phyloP scores from a whole-genome alignment of 2,329 filamentous ascomycete genomes.

The Trichoderma simmonsii region DNA sequence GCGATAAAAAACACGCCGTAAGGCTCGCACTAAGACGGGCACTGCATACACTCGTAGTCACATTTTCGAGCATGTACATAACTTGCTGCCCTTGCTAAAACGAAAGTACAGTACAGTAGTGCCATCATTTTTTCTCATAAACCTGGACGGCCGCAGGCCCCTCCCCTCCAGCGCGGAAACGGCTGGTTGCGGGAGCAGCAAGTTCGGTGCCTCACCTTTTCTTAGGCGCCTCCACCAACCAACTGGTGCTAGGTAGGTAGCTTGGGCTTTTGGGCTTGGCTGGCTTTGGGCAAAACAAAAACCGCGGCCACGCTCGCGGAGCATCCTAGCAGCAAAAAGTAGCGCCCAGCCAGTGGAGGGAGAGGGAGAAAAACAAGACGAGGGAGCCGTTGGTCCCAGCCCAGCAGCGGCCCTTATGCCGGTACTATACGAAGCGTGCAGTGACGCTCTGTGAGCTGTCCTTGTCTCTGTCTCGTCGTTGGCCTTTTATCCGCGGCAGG shows the following conservation, averaged over 20 bases:
- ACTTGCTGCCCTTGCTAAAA: background rate
- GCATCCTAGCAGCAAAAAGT: background rate
- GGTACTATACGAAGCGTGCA: background rate
- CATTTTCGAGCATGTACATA: too few relatives aligned
- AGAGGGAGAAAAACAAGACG: background rate
- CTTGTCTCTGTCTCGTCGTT: background rate
- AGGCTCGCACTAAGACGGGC: background rate
- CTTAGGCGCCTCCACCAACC: background rate
- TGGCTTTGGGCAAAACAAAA: background rate
- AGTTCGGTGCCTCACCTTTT: slow-evolving; percentile 14
- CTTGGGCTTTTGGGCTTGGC: background rate
- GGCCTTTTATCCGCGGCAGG: background rate
- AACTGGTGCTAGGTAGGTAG: background rate
- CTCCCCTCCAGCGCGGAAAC: slow-evolving; percentile 7
- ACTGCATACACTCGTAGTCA: background rate
- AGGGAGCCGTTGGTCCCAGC: background rate
- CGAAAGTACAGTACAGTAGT: background rate
- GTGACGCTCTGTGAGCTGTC: background rate
- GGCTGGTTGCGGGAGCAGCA: slow-evolving; percentile 16
- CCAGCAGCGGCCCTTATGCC: background rate
- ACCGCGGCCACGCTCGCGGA: background rate
- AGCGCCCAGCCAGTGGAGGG: background rate
- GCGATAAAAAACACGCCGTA: background rate
- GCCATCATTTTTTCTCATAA: background rate
- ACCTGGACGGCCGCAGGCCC: slow-evolving; percentile 4